Evolutionary conservation across 116 monocot genomes (phyloP), one percentile per base, ranked within the genome.

Genomic region (Phalaenopsis hybrid): DNA sequence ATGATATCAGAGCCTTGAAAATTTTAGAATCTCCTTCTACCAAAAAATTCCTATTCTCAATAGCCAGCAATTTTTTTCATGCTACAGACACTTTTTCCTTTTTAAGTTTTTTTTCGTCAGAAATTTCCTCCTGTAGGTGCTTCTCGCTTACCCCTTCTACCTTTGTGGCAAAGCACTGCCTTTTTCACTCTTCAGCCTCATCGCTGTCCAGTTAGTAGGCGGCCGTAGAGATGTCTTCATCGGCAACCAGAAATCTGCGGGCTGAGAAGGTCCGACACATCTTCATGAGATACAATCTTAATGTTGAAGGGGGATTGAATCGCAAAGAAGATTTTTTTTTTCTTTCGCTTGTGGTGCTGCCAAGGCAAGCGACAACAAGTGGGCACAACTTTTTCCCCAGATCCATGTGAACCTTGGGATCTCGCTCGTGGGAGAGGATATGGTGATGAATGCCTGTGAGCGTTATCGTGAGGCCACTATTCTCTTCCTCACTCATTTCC

Each of bases 381-480:
- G 92, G 85, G 84, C 88, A 11, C 85, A 90, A 70, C 86, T 95
- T 48, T 88, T 98, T 5, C 95, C 98, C 6, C 95, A 98, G 82
- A 91, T 98, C 80, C 98, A 98, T 79, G 93, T 95, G 50, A 95
- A 98, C 81, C 84, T 98, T 3, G 95, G 93, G 18, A 92, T 98
- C 17, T 84, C 95, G 1, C 81, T 95, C 86, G 97, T 94, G 86
- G 91, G 84, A 5, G 98, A 98, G 75, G 95, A 95, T 1, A 92
- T 98, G 93, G 82, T 95, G 46, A 78, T 95, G 7, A 79, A 89
- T 23, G 95, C 95, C 43, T 95, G 92, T 23, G 95, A 95, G 85
- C 92, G 92, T 78, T 95, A 95, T 68, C 85, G 92, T 7, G 95
- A 95, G 79, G 95, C 95, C 0, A 92, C 95, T 9, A 95, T 95